phyloP scores from a whole-genome alignment of 164 flowering plant species.

The Stephania japonica region DNA sequence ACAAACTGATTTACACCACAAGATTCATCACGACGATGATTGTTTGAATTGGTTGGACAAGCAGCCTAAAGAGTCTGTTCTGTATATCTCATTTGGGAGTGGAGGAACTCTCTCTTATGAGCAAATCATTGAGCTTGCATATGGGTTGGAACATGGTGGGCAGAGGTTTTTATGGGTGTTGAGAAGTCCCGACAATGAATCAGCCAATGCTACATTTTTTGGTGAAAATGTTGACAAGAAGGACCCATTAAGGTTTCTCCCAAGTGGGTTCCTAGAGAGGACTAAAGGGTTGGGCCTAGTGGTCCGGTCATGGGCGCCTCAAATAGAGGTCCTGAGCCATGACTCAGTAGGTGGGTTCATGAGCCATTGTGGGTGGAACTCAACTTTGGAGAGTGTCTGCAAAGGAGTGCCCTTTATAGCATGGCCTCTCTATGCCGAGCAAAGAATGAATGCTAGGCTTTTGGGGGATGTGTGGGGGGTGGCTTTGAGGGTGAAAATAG shows the following conservation, averaged over 20 bases:
- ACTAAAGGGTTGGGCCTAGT: slow-evolving; percentile 29
- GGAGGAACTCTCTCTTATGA: slow-evolving; percentile 32
- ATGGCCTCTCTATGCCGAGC: slow-evolving; percentile 49
- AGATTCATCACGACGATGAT: not conserved
- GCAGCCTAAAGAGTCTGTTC: slow-evolving; percentile 33
- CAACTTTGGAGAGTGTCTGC: slow-evolving; percentile 32
- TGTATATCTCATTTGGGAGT: slow-evolving; percentile 38
- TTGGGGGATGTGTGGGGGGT: slow-evolving; percentile 24
- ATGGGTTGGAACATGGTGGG: slow-evolving; percentile 33
- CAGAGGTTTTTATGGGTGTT: slow-evolving; percentile 40
- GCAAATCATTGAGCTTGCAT: slow-evolving; percentile 33
- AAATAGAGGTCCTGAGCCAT: slow-evolving; percentile 28
- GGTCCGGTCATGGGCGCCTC: slow-evolving; percentile 43
- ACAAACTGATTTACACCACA: slow-evolving; percentile 4
- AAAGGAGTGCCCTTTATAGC: slow-evolving; percentile 38
- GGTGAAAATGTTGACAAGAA: slow-evolving; percentile 1
- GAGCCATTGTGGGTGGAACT: slow-evolving; percentile 47
- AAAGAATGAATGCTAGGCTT: slow-evolving; percentile 36
- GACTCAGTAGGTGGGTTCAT: slow-evolving; percentile 36
- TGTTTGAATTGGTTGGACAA: slow-evolving; percentile 36
- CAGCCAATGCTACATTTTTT: slow-evolving; percentile 19
- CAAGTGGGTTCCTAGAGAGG: slow-evolving; percentile 28
- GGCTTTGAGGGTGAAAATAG: slow-evolving; percentile 20
- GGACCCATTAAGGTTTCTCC: slow-evolving; percentile 25
- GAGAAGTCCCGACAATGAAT: slow-evolving; percentile 25